Evolutionary conservation across 1,284 basidiomycete species (phyloP), one percentile per base, ranked within the genome.

Genomic region (Mixia osmundae): DNA sequence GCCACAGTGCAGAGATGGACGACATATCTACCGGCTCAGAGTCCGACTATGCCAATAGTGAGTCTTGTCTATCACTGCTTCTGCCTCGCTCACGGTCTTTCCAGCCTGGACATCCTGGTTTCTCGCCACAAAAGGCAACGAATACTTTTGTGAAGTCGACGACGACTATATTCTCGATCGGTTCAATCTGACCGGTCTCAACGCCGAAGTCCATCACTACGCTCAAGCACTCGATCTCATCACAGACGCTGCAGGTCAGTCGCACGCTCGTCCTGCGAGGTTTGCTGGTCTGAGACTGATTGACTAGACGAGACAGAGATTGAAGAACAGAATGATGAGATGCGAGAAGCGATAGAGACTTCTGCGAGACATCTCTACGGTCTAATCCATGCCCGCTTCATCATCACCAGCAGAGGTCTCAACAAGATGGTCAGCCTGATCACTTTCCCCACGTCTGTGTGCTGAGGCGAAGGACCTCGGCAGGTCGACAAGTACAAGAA

Each of bases 111-210:
- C 91, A 50, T 82, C 83, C 5, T 95, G 89, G 89, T 97, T 95
- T 57, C 66, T 97, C 20, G 83, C 83, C 5, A 89, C 83, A n/a
- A 87, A 59, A 41, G 59, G 58, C 31, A 60, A 61, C 59, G 89
- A 97, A 61, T 97, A 97, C 64, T 97, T 95, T 57, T 94, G 87
- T 59, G 87, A 97, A 62, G 82, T 97, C 46, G 91, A 97, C 55
- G 87, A 95, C 54, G 89, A 95, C 59, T 97, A 95, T 59, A 95
- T 97, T 50, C 67, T 95, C 34, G 89, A 97, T 61, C 69, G 89
- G 31, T 95, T 97, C 70, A 97, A 95, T 59, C 22, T 34, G 38
- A 97, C 89, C 1, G 89, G 91, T 2, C 65, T 95, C 43, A 95
- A 95, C 59, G 78, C 78, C 46, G 89, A 97, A 57, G 83, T 95